Evolutionary conservation across 306 rosid genomes (phyloP).

Genomic region (Boehmeria nivea): DNA sequence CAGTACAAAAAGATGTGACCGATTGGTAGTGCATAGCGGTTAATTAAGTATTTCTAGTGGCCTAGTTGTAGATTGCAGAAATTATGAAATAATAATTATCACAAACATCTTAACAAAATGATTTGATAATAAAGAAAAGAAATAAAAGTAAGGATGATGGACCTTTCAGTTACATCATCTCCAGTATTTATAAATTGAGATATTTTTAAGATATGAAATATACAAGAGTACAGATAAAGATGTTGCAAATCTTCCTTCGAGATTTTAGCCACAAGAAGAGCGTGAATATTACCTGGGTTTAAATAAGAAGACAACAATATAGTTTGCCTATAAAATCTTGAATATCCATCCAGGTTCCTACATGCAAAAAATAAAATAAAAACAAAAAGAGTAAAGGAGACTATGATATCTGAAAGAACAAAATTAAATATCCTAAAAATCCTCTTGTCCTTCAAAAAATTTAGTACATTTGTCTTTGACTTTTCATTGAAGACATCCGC

Average conservation of each 20-base stretch:
- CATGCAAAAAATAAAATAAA: no score
- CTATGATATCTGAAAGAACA: background rate
- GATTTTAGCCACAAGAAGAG: background rate
- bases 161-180: background rate
- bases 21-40: no score
- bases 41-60: no score
- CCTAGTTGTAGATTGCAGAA: background rate
- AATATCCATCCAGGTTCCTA: constrained; percentile 74
- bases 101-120: background rate
- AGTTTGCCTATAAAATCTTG: constrained; percentile 77
- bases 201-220: no score
- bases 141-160: background rate
- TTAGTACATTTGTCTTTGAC: no score
- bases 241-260: no score
- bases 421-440: background rate
- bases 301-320: constrained; percentile 60
- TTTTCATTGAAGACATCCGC: no score
- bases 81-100: background rate
- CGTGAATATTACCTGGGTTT: constrained; percentile 56
- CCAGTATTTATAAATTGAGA: no score
- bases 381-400: constrained; percentile 14
- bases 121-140: background rate
- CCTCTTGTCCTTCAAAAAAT: background rate
- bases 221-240: no score
- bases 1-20: no score